Base-by-base conservation (phyloP, 768 basidiomycete genomes). In the Mycena indigotica region DNA sequence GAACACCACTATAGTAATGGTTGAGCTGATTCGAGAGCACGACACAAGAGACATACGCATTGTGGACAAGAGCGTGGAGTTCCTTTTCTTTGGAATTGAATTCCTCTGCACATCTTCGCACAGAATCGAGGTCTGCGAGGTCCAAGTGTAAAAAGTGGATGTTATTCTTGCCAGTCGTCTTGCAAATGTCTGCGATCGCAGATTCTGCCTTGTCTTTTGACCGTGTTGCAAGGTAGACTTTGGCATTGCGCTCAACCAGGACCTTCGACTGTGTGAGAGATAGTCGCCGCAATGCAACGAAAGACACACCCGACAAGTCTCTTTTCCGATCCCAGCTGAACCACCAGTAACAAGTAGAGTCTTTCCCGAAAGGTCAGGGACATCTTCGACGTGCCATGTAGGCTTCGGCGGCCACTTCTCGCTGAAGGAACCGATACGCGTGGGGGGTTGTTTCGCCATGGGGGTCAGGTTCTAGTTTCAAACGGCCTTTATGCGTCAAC, bases 171-270 rank as follows among this genome's bases (percentile, higher is more conserved):
- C 80, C 80, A 0, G 80, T 81, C 38, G 53, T 69, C 21, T 57
- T 19, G 61, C 78, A 74, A 56, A 84, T 66, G 26, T 75, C 70
- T 16, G 68, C 66, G 44, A 82, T 78, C 12, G 78, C 79, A 2
- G 61, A 66, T 1, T 69, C 66, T 6, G 73, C 70, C 58, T 73
- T 78, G 24, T 54, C 61, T 45, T 67, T 56, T 21, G 61, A 69
- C 17, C 79, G 71, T 19, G 72, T 63, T 1, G 75, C 78, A 45
- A 82, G 58, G 63, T 84, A 83, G 6, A 83, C 80, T 53, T 75
- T 81, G 16, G 80, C 81, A 53, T 79, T 76, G 41, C 77, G 75
- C 28, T 60, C 35, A 24, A 82, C 67, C 23, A 80, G 69, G 3
- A 67, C 70, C 75, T 79, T 55, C 46, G 50, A 3, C 5, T 19